Percentiles rank a stretch among this genome's conserved stretches.
Evolutionary conservation across 768 basidiomycete genomes (phyloP).

Genomic region (Hericium coralloides): DNA sequence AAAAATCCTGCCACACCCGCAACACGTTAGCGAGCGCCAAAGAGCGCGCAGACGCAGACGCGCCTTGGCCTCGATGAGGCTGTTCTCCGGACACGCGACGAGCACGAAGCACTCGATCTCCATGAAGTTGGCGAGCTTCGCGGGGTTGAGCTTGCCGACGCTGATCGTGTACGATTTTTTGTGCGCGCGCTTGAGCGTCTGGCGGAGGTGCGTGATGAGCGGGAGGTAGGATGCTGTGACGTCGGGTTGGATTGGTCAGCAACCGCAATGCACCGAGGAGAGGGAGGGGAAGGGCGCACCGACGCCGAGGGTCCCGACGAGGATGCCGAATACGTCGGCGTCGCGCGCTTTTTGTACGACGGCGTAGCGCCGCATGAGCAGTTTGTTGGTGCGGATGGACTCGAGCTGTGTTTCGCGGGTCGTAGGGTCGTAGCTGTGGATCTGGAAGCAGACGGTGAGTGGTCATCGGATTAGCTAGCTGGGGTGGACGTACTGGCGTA

Average conservation of each 20-base stretch:
- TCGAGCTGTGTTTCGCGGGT: conserved; percentile 40
- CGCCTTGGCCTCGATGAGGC: conserved; percentile 66
- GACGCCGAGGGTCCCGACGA: conserved; percentile 90
- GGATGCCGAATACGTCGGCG: conserved; percentile 90
- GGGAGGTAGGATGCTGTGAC: conserved; percentile 72
- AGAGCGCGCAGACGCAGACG: conserved; percentile 1
- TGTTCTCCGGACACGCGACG: conserved; percentile 92
- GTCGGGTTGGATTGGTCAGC: not conserved
- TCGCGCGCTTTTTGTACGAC: conserved; percentile 81
- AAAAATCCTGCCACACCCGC: conserved; percentile 59
- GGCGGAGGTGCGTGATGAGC: conserved; percentile 74
- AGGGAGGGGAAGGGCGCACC: conserved; percentile 28
- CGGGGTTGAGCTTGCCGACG: conserved; percentile 90
- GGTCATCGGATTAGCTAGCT: too few relatives aligned
- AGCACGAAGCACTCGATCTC: conserved; percentile 95
- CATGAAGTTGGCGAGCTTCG: conserved; percentile 91
- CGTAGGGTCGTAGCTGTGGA: conserved; percentile 69
- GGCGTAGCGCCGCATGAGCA: conserved; percentile 87
- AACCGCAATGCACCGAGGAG: conserved; percentile 18
- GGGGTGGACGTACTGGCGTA: conserved; percentile 37
- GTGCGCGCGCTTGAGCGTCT: conserved; percentile 48
- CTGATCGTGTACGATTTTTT: conserved; percentile 95
- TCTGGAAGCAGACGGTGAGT: conserved; percentile 28
- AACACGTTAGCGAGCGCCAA: not conserved
- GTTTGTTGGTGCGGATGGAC: conserved; percentile 61